Conservation (phyloP, 169 alveolate species). For the Theileria sp. region DNA sequence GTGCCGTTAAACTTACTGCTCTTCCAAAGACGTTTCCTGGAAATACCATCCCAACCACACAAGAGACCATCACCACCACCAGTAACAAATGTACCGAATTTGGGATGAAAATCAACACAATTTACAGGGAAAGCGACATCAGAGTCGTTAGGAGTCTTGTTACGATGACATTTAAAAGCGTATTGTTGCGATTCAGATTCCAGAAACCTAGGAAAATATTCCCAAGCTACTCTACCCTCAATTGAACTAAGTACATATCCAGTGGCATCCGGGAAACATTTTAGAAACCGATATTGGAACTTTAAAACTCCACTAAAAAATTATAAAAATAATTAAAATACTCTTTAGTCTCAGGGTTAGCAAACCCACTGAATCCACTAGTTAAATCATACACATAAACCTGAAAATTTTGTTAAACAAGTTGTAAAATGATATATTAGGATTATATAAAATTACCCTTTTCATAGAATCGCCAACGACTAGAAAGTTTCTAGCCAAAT, state of each 20-base stretch:
- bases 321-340: conserved; percentile 4
- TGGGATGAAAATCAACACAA: conserved; percentile 85
- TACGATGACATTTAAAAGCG: conserved; percentile 91
- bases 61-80: conserved; percentile 92
- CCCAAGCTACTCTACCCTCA: conserved; percentile 92
- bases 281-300: conserved; percentile 82
- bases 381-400: conserved; percentile 59
- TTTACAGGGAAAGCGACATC: conserved; percentile 86
- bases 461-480: conserved; percentile 70
- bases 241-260: conserved; percentile 90
- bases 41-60: conserved; percentile 89
- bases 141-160: conserved; percentile 59
- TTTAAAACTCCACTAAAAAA: conserved; percentile 71
- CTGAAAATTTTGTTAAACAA: conserved; percentile 9
- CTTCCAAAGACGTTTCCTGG: conserved; percentile 84
- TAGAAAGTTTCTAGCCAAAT: conserved; percentile 45
- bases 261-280: conserved; percentile 85
- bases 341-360: conserved; percentile 66
- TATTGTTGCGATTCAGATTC: conserved; percentile 78
- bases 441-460: conserved; percentile 25
- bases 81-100: conserved; percentile 88
- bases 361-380: conserved; percentile 63
- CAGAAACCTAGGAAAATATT: conserved; percentile 82
- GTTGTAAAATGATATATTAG: background rate
- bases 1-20: conserved; percentile 75